Evolutionary conservation across 306 rosid genomes (phyloP).

Genomic region (Malus sylvestris): DNA sequence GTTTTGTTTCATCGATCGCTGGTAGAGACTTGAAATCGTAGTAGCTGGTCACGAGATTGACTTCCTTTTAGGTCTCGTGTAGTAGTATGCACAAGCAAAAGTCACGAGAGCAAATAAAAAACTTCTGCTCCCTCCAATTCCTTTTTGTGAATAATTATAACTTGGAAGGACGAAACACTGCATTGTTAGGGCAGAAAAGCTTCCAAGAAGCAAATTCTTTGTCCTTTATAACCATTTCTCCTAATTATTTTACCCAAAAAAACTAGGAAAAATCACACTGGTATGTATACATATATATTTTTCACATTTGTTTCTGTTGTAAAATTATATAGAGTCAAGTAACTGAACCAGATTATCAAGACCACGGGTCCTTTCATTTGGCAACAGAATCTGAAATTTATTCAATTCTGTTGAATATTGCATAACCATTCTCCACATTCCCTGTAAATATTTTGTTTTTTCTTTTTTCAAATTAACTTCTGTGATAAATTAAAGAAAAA

Average conservation of each 20-base stretch:
- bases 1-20: background rate
- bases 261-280: background rate
- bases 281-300: background rate
- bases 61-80: background rate
- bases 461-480: background rate
- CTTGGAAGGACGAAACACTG: background rate
- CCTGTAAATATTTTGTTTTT: background rate
- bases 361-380: background rate
- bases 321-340: background rate
- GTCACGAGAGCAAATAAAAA: slow-evolving; percentile 17
- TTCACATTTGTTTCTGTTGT: background rate
- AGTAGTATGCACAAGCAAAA: background rate
- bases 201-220: background rate
- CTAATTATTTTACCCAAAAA: background rate
- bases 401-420: background rate
- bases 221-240: background rate
- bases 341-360: background rate
- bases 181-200: background rate
- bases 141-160: background rate
- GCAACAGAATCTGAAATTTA: background rate
- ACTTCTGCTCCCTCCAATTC: background rate
- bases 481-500: background rate
- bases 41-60: slow-evolving; percentile 20
- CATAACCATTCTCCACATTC: background rate
- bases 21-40: background rate